Base-by-base conservation (phyloP, 805 yeast genomes). In the Kluyveromyces aestuarii region DNA sequence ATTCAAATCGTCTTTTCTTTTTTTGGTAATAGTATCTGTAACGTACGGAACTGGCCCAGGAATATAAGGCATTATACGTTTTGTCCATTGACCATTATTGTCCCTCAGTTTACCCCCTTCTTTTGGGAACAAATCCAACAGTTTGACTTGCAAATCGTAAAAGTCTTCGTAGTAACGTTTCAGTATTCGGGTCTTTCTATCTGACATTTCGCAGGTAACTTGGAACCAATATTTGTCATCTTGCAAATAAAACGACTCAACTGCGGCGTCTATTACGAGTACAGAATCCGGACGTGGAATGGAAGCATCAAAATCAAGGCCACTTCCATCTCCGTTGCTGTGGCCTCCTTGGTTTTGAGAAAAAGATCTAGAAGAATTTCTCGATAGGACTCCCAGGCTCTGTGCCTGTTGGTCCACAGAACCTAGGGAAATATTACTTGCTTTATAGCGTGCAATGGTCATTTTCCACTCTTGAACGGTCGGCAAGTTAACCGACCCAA, bases 1-100 rank as follows among this genome's bases (percentile, higher is more conserved):
- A 58, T 81, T 79, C 49, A 81, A 63, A 57, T 77, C 80, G 1
- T 71, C 74, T 44, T 76, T 71, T 49, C 85, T 70, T 56, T 77
- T 79, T 44, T 72, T 67, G 1, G 84, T 76, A 37, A 79, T 77
- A 14, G 80, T 69, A 67, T 91, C 97, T 52, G 88, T 88, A 48
- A 93, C 96, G 59, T 84, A 86, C 37, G 95, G 84, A 44, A 91
- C 74, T 2, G 99, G 99, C 1, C 98, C 99, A 0, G 99, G 98
- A 60, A 93, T 90, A 55, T 83, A 88, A 8, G 99, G 99, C 49
- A 93, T 74, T 30, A 85, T 82, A 54, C 99, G 79, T 46, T 81
- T 79, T 27, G 80, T 73, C 66, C 85, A 85, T 48, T 81, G 83
- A 41, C 80, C 82, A 44, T 62, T 69, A 2, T 57, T 52, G 38